A percentile compares a stretch with the other conserved stretches of the same genome.
phyloP scores from a whole-genome alignment of 148 eudicot species.

The Rhododendron henanense region DNA sequence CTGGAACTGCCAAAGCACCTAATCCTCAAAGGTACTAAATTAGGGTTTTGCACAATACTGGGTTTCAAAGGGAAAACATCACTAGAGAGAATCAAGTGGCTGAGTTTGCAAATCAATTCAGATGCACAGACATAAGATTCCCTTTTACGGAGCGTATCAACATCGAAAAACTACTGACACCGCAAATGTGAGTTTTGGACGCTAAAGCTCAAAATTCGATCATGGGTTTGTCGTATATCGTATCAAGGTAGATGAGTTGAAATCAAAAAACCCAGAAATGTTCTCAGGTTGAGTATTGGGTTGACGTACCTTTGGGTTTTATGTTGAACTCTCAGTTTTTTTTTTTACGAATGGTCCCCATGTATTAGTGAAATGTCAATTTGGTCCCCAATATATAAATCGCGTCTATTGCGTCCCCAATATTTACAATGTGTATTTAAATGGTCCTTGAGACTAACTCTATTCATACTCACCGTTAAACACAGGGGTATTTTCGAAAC shows the following conservation, averaged over 20 bases:
- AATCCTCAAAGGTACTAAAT: constrained; percentile 1
- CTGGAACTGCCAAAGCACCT: constrained; percentile 17
- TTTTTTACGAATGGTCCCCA: no score
- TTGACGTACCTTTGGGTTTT: no score
- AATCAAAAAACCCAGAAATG: background rate
- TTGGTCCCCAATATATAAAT: no score
- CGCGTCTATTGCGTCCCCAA: no score
- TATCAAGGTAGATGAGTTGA: background rate
- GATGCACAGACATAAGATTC: background rate
- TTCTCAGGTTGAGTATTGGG: background rate
- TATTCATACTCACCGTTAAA: no score
- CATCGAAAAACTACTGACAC: background rate
- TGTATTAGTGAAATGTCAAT: no score
- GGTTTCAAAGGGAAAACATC: constrained; percentile 12
- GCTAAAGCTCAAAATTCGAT: background rate
- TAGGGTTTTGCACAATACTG: background rate
- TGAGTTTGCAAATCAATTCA: constrained; percentile 32
- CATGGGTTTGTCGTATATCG: background rate
- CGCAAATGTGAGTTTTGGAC: background rate
- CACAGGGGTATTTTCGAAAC: no score
- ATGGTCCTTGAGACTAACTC: no score
- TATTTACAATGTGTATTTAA: no score
- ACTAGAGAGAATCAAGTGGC: constrained; percentile 10
- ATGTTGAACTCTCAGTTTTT: no score
- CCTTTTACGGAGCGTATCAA: constrained; percentile 13